These are phyloP conservation scores for Berkeleyomyces rouxiae DNA, from an alignment of 2,329 filamentous ascomycete species.

Conservation along the genomic window DNA sequence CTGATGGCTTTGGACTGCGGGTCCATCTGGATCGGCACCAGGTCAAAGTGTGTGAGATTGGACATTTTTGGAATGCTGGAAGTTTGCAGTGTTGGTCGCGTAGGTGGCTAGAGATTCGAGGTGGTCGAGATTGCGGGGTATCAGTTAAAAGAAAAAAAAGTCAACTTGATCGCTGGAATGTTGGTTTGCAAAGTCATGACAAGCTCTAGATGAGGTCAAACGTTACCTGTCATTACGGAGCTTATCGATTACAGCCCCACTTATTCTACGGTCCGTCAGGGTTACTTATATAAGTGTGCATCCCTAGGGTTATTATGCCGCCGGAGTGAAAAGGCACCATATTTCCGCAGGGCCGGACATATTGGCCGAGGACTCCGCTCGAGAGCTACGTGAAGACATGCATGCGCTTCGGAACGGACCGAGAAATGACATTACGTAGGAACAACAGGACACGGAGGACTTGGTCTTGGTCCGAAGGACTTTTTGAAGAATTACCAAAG, in stretches of 20 bases:
- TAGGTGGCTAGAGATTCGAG: background rate
- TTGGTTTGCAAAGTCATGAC: background rate
- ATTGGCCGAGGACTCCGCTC: background rate
- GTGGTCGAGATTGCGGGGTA: background rate
- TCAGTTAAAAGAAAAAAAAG: background rate
- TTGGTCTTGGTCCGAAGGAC: too few relatives aligned
- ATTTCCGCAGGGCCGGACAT: background rate
- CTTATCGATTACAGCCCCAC: constrained; percentile 7
- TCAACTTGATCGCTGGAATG: background rate
- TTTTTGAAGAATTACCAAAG: too few relatives aligned
- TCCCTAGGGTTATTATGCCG: background rate
- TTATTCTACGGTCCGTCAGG: background rate
- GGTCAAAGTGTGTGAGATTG: constrained; percentile 58
- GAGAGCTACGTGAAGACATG: background rate
- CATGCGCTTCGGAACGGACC: too few relatives aligned
- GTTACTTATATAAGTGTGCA: background rate
- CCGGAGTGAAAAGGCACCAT: too few relatives aligned
- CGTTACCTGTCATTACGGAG: constrained; percentile 7
- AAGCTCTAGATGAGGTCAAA: background rate
- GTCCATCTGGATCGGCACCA: constrained; percentile 69
- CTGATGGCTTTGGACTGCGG: constrained; percentile 62
- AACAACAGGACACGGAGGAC: too few relatives aligned
- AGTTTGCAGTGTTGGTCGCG: background rate
- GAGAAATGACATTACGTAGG: too few relatives aligned
- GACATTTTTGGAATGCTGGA: constrained; percentile 26